phyloP scores from a whole-genome alignment of 1,284 basidiomycete genomes.

The Austroboletus sp. region DNA sequence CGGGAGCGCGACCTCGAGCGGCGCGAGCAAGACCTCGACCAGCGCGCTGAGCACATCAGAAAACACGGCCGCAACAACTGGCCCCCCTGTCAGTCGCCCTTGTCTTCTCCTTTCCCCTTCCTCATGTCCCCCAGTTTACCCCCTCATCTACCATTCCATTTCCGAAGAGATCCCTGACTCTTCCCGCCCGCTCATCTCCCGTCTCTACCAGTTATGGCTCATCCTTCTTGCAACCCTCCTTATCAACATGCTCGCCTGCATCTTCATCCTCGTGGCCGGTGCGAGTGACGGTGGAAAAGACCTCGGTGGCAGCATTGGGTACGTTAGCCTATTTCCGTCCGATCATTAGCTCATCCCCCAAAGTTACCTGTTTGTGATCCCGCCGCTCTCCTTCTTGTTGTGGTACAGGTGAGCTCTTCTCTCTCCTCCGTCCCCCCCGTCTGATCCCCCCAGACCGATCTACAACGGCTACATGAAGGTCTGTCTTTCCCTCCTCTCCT shows the following conservation, averaged over 20 bases:
- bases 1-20: slow-evolving; percentile 76
- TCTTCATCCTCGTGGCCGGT: slow-evolving; percentile 78
- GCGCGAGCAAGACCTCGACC: slow-evolving; percentile 64
- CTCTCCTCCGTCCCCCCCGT: slow-evolving; percentile 1
- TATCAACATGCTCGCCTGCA: slow-evolving; percentile 87
- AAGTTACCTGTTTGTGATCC: slow-evolving; percentile 82
- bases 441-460: slow-evolving; percentile 59
- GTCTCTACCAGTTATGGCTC: slow-evolving; percentile 85
- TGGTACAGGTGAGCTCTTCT: slow-evolving; percentile 71
- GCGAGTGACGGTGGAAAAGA: slow-evolving; percentile 73
- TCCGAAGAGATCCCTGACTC: slow-evolving; percentile 81
- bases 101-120: slow-evolving; percentile 13
- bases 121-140: slow-evolving; percentile 62
- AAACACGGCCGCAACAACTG: slow-evolving; percentile 83
- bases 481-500: slow-evolving; percentile 23
- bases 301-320: slow-evolving; percentile 75
- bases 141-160: slow-evolving; percentile 91
- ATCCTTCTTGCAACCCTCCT: slow-evolving; percentile 72
- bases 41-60: slow-evolving; percentile 66
- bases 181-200: slow-evolving; percentile 71
- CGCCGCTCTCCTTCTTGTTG: slow-evolving; percentile 74
- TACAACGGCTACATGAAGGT: slow-evolving; percentile 98
- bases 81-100: slow-evolving; percentile 62
- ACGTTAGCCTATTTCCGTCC: slow-evolving; percentile 32
- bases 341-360: slow-evolving; percentile 22